Base-by-base conservation (phyloP, 345 rosid genomes). In the Salix viminalis region DNA sequence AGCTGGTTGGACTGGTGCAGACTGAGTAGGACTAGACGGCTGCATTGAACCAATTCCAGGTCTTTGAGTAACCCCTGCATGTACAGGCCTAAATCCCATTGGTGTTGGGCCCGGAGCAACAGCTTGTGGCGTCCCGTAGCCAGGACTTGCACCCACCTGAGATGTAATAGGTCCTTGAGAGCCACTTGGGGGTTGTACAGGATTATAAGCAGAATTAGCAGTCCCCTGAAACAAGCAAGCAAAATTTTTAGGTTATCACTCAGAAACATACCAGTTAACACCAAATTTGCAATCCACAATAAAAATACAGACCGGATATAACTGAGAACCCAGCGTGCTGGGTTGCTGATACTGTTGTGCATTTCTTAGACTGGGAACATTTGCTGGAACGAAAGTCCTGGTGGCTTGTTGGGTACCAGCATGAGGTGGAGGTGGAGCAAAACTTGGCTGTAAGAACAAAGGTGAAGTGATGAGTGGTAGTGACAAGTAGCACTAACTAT, bases 261-360 rank as follows among this genome's bases (percentile, higher is more conserved):
- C 34, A 71, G 50, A 62, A 24, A 61, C 72, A 70, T 65, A 61
- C 65, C 12, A 60, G 69, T 26, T 23, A 37, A 44, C 36, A 65
- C 65, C 41, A 56, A 74, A 69, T 71, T 48, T n/a, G n/a, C 79
- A 73, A 36, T 18, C 37, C 48, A 71, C 21, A 37, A 52, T 41
- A 36, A 28, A 42, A 37, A 77, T 72, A 88, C 97, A 69, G 77
- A 96, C 98, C 1, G 93, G 89, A 85, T 94, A 92, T 66, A 95
- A 83, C 76, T 94, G 97, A 85, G 98, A 87, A 68, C 83, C 88
- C 85, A 86, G 77, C 56, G 91, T 87, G 36, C 36, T 34, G 64
- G 92, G 76, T 83, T 90, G 97, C 87, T 94, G 97, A 80, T 89
- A 96, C 80, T 91, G 97, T 69, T 86, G 96, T 32, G 90, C 92